Evolutionary conservation across 768 basidiomycete genomes (phyloP).

Genomic region (Serpula lacrymans): DNA sequence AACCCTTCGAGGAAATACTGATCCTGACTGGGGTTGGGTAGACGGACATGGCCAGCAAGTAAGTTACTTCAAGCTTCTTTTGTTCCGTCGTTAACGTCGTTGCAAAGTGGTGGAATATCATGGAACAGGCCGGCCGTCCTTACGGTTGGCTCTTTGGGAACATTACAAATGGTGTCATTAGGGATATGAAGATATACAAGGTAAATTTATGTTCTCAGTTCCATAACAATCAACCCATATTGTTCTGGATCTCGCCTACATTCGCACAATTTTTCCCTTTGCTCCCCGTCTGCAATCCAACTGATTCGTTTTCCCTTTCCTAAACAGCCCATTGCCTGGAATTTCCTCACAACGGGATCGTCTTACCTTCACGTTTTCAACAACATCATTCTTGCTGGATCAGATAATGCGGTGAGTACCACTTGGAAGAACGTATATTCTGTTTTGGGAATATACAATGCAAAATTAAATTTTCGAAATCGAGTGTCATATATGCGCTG

Average conservation of each 20-base stretch:
- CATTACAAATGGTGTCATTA: constrained; percentile 50
- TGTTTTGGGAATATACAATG: no score
- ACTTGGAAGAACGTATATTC: background rate
- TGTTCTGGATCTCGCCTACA: background rate
- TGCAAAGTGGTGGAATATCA: constrained; percentile 55
- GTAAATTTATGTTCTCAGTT: constrained; percentile 24
- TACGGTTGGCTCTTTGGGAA: constrained; percentile 53
- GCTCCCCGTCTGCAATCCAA: background rate
- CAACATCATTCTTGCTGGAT: constrained; percentile 52
- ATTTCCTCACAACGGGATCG: constrained; percentile 50
- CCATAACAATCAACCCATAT: no score
- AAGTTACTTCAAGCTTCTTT: constrained; percentile 6
- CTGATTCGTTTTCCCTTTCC: constrained; percentile 2
- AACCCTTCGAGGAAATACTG: constrained; percentile 50
- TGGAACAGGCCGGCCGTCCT: constrained; percentile 51
- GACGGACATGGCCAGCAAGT: constrained; percentile 57
- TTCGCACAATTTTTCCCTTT: background rate
- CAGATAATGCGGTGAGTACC: constrained; percentile 31
- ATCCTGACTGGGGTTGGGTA: constrained; percentile 64
- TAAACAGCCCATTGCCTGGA: constrained; percentile 59
- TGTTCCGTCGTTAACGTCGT: background rate
- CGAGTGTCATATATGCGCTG: background rate
- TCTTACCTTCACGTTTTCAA: constrained; percentile 49
- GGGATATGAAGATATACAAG: constrained; percentile 57
- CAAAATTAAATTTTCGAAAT: no score